These are phyloP conservation scores for Hemerocallis citrina DNA, from an alignment of 106 monocot genomes.

Conservation along the genomic window DNA sequence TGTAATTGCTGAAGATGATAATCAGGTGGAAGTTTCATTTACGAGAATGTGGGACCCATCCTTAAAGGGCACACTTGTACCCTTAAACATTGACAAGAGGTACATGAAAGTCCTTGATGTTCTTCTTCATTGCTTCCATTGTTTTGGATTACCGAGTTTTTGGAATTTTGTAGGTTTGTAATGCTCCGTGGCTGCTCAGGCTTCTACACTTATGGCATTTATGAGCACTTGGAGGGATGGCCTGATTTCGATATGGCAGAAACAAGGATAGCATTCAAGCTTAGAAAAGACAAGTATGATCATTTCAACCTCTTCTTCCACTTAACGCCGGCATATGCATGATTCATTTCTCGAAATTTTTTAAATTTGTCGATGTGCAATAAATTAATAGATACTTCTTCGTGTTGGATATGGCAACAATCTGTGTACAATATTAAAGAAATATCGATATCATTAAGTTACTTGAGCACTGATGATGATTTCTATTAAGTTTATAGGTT, in stretches of 20 bases:
- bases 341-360: not conserved
- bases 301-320: not conserved
- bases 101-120: not conserved
- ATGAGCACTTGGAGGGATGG: constrained; percentile 45
- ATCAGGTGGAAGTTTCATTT: constrained; percentile 73
- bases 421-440: too few relatives aligned
- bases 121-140: not conserved
- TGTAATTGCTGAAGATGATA: constrained; percentile 43
- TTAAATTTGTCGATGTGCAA: not conserved
- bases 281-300: constrained; percentile 34
- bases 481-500: constrained; percentile 25
- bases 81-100: constrained; percentile 81
- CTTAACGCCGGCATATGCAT: too few relatives aligned
- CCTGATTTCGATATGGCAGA: constrained; percentile 48
- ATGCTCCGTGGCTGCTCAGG: constrained; percentile 47
- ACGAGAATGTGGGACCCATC: constrained; percentile 63
- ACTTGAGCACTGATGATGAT: not conserved
- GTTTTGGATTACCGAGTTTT: not conserved
- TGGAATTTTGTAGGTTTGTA: constrained; percentile 23
- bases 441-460: too few relatives aligned
- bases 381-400: not conserved
- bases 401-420: too few relatives aligned
- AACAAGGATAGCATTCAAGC: constrained; percentile 51
- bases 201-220: constrained; percentile 55
- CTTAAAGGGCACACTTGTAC: constrained; percentile 39